Evolutionary conservation across 1,284 basidiomycete genomes (phyloP), one percentile per base, ranked within the genome.

Genomic region (Malassezia yamatoensis): DNA sequence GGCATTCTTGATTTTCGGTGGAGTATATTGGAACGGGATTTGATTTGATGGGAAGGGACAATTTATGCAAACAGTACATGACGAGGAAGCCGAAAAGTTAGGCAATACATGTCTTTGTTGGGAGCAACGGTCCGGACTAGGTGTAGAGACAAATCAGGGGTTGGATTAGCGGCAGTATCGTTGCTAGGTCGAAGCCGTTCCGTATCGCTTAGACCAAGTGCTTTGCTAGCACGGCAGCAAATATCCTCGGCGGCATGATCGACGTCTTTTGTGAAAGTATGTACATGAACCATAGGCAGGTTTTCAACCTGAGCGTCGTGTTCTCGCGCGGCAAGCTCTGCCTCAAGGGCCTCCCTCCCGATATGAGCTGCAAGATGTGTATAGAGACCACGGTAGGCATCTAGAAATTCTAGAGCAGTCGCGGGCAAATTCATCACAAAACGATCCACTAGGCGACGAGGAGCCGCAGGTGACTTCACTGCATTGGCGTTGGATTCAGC

Each of bases 361-460:
- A 75, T 71, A 40, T 72, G 68, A 15, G 63, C 63, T 40, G 68
- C 68, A 44, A 75, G 77, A 36, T 70, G 70, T 37, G 76, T 77
- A 71, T 86, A 80, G 61, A 86, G 77, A 0, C 89, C 90, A 1
- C 81, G 81, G 78, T 87, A 96, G 0, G 87, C 87, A 68, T 88
- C 86, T 53, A 99, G 79, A 77, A 98, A 96, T 49, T 83, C 81
- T 56, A 96, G 83, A 0, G 93, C 91, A 24, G 85, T 85, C 58
- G 88, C 90, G 3, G 94, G 94, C 20, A 99, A 80, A 76, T 99
- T 99, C 90, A 99, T 94, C 18, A 96, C 85, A 69, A 88, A 94
- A 74, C 96, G 93, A 20, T 83, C 80, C 10, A 70, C 50, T 5
- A 74, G 41, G 33, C 55, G 51, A 3, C 63, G 50, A 2, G 45